Evolutionary conservation across 208 protist genomes (phyloP), one percentile per base, ranked within the genome.

Genomic region (Leishmania lainsoni): DNA sequence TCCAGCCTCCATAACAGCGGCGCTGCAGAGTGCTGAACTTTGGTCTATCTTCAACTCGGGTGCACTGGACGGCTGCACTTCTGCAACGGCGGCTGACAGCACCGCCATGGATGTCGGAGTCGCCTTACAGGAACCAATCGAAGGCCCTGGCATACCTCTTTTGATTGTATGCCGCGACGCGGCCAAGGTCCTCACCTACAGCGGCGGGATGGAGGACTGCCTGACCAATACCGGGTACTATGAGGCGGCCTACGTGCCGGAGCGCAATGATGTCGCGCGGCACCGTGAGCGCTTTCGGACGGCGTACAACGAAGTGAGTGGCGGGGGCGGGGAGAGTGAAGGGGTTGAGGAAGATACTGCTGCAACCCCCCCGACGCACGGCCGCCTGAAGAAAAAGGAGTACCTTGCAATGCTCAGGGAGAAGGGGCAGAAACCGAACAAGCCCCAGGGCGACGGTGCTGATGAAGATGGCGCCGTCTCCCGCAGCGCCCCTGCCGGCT

Each of bases 181-280:
- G n/a, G 59, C 80, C 6, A 78, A 94, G 78, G 87, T 92, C 68
- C 87, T 97, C 51, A 90, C 83, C 72, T 97, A 88, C 75, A 76
- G 76, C 56, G 94, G 92, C 16, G 92, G 91, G 20, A 87, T 97
- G 90, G 92, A 97, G 83, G 88, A 93, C 81, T 97, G 94, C 86
- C 85, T 97, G 72, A 88, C 92, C 63, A 97, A 97, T 85, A 97
- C 94, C 45, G 94, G 94, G n/a, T 89, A 89, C 83, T 97, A 97
- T 84, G 76, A 84, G 51, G 94, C 94, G 8, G 89, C 92, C 29
- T 83, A 92, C 72, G 77, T 82, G 3, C 45, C 82, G 16, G 90
- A 88, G 76, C 92, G 94, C 74, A 97, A 96, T 77, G 79, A 86
- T 68, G 92, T 95, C 39, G 29, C 12, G 14, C 71, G 76, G 51